Evolutionary conservation across 225 moss, liverwort and hornwort species (phyloP).

Genomic region (Anthoceros angustus): DNA sequence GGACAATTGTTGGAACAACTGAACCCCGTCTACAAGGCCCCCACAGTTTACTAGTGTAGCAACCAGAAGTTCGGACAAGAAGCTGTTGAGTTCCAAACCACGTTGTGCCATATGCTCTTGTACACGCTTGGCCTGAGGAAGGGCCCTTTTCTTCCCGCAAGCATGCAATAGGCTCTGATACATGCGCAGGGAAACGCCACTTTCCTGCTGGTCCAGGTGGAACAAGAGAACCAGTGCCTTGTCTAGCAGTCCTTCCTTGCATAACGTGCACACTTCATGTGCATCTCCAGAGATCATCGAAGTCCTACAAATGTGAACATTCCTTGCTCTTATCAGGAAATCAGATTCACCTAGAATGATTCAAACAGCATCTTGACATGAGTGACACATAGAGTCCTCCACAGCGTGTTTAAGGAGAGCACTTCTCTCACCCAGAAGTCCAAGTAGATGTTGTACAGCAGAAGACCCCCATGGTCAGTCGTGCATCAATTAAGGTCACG

Average conservation of each 20-base stretch:
- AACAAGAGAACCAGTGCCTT: not conserved
- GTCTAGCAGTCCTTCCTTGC: not conserved
- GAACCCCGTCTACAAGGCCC: not conserved
- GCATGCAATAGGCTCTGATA: not conserved
- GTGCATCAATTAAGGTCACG: too few species aligned
- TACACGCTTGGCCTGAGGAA: slow-evolving; percentile 1
- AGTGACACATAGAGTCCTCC: too few species aligned
- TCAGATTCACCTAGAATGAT: too few species aligned
- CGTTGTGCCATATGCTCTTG: not conserved
- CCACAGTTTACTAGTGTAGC: not conserved
- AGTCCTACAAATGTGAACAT: too few species aligned
- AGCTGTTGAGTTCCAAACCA: not conserved
- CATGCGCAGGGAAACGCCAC: not conserved
- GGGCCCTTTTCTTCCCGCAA: not conserved
- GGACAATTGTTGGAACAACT: not conserved
- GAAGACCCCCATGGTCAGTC: too few species aligned
- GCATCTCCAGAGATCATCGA: too few species aligned
- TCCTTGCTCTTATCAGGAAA: too few species aligned
- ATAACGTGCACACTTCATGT: not conserved
- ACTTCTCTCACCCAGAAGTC: too few species aligned
- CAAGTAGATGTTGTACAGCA: too few species aligned
- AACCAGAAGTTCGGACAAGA: not conserved
- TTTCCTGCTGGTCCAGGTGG: not conserved
- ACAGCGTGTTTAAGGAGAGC: too few species aligned
- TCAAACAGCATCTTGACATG: too few species aligned